Evolutionary conservation across 495 filamentous ascomycete genomes (phyloP), one percentile per base, ranked within the genome.

Genomic region (Hyphodiscus hymeniophilus): DNA sequence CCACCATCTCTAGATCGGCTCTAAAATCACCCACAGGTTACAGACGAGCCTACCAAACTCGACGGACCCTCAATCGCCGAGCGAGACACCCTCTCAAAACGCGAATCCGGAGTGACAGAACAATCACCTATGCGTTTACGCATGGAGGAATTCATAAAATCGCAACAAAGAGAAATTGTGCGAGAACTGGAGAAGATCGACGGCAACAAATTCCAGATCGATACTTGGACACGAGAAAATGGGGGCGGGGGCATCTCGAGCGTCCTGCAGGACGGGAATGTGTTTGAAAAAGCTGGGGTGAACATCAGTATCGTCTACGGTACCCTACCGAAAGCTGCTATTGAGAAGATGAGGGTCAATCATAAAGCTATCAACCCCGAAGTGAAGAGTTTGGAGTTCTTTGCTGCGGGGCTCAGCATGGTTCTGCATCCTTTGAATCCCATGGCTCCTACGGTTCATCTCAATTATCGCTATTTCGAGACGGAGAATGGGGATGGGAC

Each of bases 391-490:
- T 70, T 99, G 38, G 84, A 83, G 47, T 99, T 97, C 77, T 99
- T 96, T 63, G 92, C 89, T 16, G 85, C 92, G 0, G 92, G 92
- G 2, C 67, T 99, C 35, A 95, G 89, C 53, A 72, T 97, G 59
- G 89, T 99, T 42, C 69, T 96, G 18, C 92, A 97, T 63, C 92
- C 92, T 6, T 68, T 76, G 28, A 99, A 99, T 66, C 92, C 92
- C 21, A 94, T 94, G 82, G 91, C 90, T 16, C 92, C 92, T 0
- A 99, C 92, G 0, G 90, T 99, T 17, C 92, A 99, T 64, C 74
- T 99, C 50, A 99, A 99, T 72, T 99, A 99, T 72, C 78, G 92
- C 3, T 99, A 99, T 70, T 99, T 99, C 61, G 92, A 99, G 71
- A 99, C 92, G 6, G 81, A 82, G 59, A 85, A 85, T 49, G 66